Evolutionary conservation across 805 yeast species (phyloP).

Genomic region (Ogataea nitratoaversa): DNA sequence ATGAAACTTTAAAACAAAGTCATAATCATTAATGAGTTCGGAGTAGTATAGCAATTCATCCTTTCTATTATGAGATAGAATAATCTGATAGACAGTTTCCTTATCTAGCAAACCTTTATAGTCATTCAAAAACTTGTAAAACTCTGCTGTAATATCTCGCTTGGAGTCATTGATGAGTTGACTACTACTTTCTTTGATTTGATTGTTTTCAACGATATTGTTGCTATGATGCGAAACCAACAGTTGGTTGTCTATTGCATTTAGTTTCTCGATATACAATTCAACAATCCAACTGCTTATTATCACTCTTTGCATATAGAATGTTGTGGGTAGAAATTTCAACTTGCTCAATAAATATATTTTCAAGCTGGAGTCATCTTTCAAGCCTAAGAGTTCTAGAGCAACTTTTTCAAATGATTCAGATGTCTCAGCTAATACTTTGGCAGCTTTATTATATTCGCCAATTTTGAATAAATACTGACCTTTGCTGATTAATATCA

Average conservation of each 20-base stretch:
- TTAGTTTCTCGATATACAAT: constrained; percentile 44
- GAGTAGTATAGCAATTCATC: constrained; percentile 67
- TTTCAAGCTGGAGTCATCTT: constrained; percentile 40
- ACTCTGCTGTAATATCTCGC: constrained; percentile 29
- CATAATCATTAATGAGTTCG: constrained; percentile 59
- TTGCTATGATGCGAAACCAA: constrained; percentile 1
- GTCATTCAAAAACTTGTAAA: constrained; percentile 46
- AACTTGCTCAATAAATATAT: constrained; percentile 44
- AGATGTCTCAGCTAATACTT: constrained; percentile 55
- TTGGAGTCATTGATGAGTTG: constrained; percentile 25
- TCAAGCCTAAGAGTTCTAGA: constrained; percentile 44
- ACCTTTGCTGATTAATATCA: constrained; percentile 53
- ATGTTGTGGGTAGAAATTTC: constrained; percentile 23
- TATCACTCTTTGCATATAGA: constrained; percentile 44
- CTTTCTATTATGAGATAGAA: constrained; percentile 61
- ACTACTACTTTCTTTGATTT: constrained; percentile 4
- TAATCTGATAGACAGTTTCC: constrained; percentile 66
- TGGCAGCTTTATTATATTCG: constrained; percentile 41
- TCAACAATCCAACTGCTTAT: constrained; percentile 67
- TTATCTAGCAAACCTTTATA: constrained; percentile 53
- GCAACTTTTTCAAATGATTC: constrained; percentile 70
- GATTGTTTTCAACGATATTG: constrained; percentile 7
- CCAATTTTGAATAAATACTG: constrained; percentile 35
- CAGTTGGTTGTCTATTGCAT: constrained; percentile 34
- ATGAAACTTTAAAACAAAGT: constrained; percentile 66